A percentile compares a stretch with the other conserved stretches of the same genome.
Evolutionary conservation across 768 basidiomycete genomes (phyloP).

Genomic region (Antrodiella citrinella): DNA sequence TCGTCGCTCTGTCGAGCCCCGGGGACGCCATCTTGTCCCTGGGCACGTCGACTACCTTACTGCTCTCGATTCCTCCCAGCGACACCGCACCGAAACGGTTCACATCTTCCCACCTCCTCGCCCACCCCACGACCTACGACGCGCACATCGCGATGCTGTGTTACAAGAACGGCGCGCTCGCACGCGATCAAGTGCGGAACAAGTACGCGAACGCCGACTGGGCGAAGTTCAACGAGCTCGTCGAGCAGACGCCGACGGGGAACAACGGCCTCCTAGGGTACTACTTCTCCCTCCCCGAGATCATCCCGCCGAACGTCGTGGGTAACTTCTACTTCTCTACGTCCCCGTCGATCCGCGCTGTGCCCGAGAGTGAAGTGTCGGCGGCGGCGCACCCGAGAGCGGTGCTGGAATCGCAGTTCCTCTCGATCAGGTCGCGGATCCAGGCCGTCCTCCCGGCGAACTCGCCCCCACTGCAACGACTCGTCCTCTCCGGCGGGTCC

Average conservation of each 20-base stretch:
- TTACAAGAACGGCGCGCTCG: slow-evolving; percentile 83
- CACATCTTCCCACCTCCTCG: slow-evolving; percentile 67
- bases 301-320: slow-evolving; percentile 71
- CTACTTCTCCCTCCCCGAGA: slow-evolving; percentile 82
- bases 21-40: slow-evolving; percentile 82
- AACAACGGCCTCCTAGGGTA: slow-evolving; percentile 58
- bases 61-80: slow-evolving; percentile 66
- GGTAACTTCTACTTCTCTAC: slow-evolving; percentile 63
- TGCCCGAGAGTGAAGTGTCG: slow-evolving; percentile 29
- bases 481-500: slow-evolving; percentile 75
- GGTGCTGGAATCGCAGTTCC: slow-evolving; percentile 78
- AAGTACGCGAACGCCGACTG: slow-evolving; percentile 53
- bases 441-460: slow-evolving; percentile 55
- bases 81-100: slow-evolving; percentile 58
- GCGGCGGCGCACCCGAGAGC: slow-evolving; percentile 54
- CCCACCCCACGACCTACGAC: slow-evolving; percentile 53
- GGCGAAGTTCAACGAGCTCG: slow-evolving; percentile 59
- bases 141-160: slow-evolving; percentile 86
- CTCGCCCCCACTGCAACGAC: slow-evolving; percentile 47
- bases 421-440: slow-evolving; percentile 71
- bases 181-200: slow-evolving; percentile 71
- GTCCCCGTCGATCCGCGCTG: slow-evolving; percentile 12
- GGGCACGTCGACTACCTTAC: slow-evolving; percentile 82
- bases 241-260: slow-evolving; percentile 46
- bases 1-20: slow-evolving; percentile 63